Base-by-base conservation (phyloP, 2,329 filamentous ascomycete species). In the Fusarium sulawesiense region DNA sequence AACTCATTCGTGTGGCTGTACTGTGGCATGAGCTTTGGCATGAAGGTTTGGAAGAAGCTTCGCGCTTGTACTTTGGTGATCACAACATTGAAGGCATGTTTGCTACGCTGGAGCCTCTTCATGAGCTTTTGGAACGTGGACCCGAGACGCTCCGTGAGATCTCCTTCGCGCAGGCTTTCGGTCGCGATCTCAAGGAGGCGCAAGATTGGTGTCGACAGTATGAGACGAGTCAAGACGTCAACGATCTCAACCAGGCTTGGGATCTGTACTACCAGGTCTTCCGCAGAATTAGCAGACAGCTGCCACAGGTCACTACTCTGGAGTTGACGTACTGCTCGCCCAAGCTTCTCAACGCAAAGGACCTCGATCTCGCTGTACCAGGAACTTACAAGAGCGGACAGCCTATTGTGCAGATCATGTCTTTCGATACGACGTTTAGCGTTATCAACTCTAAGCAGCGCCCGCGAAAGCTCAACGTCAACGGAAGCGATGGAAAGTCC, bases 11-110 rank as follows among this genome's bases (percentile, higher is more conserved):
- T 54, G 97, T 99, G 63, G 96, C 96, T 18, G 95, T 99, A 3
- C 81, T 99, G 25, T 99, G 97, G 97, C 96, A 99, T 77, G 96
- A 99, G 77, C 92, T 97, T 71, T 99, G 96, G 96, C 96, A 99
- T 73, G 97, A 99, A 80, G 97, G 93, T 29, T 86, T 99, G 18
- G 96, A 99, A 80, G 97, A 99, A 82, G 97, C 96, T 2, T 98
- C 94, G 32, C 89, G 96, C 56, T 85, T 99, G 20, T 99, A 98
- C 84, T 99, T 99, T 80, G 96, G 95, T 64, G 95, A 98, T 75
- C 92, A 97, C 76, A 97, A 99, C 79, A 96, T 98, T 46, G 93
- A 98, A 66, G 97, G 95, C 76, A 99, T 99, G 96, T 96, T 99
- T 79, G 88, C 90, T 13, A 94, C 93, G 1, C 88, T 99, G 7